These are phyloP conservation scores for Pythium biforme DNA, from an alignment of 352 stramenopile genomes.

Conservation along the genomic window DNA sequence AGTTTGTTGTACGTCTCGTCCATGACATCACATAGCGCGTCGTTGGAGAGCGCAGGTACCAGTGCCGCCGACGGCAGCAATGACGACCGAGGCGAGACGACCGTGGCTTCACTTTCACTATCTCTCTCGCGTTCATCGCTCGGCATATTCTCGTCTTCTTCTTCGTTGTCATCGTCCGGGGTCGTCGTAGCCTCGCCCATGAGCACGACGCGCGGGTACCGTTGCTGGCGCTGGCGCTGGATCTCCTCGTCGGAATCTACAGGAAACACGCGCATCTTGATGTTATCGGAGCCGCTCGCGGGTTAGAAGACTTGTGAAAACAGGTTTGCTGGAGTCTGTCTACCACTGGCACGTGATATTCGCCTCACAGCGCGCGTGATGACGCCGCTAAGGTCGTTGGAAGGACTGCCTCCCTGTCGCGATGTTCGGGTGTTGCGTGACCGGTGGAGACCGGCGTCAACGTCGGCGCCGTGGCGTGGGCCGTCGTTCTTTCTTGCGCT, in stretches of 20 bases:
- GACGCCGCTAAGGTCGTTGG: not conserved
- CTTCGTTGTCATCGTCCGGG: not conserved
- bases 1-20: slow-evolving; percentile 61
- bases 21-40: slow-evolving; percentile 29
- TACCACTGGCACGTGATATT: too few relatives aligned
- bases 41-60: slow-evolving; percentile 19
- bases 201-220: slow-evolving; percentile 16
- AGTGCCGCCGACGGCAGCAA: slow-evolving; percentile 15
- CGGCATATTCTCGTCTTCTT: not conserved
- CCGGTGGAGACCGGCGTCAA: too few relatives aligned
- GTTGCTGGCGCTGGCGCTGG: slow-evolving; percentile 6
- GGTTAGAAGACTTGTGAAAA: too few relatives aligned
- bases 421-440: too few relatives aligned
- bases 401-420: too few relatives aligned
- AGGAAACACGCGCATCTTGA: slow-evolving; percentile 26
- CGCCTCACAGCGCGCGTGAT: not conserved
- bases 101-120: slow-evolving; percentile 4
- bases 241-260: slow-evolving; percentile 28
- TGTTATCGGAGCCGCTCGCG: too few relatives aligned
- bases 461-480: not conserved
- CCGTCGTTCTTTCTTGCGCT: not conserved
- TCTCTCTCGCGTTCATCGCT: not conserved
- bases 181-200: not conserved
- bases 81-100: slow-evolving; percentile 2
- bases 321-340: too few relatives aligned